Evolutionary conservation across 805 yeast species (phyloP).

Genomic region (Sugiyamaella americana): DNA sequence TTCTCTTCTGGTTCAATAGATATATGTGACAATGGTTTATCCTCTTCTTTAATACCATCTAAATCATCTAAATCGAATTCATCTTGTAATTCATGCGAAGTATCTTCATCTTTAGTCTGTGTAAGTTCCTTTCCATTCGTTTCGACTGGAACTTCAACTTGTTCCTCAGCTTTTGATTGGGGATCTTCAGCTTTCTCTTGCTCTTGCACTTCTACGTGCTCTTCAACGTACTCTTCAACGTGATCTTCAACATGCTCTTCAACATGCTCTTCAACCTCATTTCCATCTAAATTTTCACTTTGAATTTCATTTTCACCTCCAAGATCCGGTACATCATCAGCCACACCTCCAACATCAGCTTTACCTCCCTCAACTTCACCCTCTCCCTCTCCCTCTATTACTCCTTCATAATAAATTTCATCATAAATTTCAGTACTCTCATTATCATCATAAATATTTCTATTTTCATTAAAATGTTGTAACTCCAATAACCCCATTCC

Average conservation of each 20-base stretch:
- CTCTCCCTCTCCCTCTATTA: conserved; percentile 3
- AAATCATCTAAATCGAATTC: not conserved
- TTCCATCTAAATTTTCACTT: not conserved
- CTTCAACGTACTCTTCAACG: no score
- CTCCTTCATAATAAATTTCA: conserved; percentile 8
- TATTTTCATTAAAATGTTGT: not conserved
- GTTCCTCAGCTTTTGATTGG: no score
- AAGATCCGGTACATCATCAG: no score
- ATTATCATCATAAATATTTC: not conserved
- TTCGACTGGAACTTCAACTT: no score
- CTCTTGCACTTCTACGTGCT: no score
- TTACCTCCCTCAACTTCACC: not conserved
- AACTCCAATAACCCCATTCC: not conserved
- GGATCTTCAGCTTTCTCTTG: no score
- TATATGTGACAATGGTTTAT: no score
- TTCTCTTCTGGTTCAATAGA: no score
- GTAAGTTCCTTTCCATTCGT: no score
- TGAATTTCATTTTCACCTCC: not conserved
- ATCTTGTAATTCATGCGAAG: conserved; percentile 7
- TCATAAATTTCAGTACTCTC: conserved; percentile 14
- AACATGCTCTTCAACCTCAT: not conserved
- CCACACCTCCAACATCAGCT: not conserved
- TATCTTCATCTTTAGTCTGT: conserved; percentile 13
- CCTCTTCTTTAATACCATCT: no score
- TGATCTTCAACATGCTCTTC: no score